Conservation (phyloP, 106 monocot genomes). For the Dendrobium nobile region DNA sequence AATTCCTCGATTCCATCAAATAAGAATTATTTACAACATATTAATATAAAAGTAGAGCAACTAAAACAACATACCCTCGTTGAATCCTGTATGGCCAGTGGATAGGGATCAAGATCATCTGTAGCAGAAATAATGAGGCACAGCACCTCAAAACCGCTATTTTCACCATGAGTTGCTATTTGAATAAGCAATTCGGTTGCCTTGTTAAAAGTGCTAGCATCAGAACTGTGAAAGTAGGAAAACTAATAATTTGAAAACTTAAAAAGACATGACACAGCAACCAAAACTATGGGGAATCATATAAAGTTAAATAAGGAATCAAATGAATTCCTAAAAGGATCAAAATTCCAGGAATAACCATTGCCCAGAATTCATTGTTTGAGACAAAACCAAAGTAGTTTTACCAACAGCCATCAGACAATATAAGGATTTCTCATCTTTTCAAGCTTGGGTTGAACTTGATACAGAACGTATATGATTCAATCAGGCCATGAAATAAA, state of each 20-base stretch:
- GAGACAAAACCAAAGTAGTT: too few relatives aligned
- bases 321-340: too few relatives aligned
- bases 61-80: conserved; percentile 54
- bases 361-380: too few relatives aligned
- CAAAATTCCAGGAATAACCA: too few relatives aligned
- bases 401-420: too few relatives aligned
- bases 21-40: neutral
- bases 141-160: conserved; percentile 86
- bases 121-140: conserved; percentile 92
- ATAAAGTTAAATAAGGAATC: too few relatives aligned
- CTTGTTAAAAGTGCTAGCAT: conserved; percentile 79
- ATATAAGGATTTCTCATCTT: too few relatives aligned
- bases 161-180: conserved; percentile 85
- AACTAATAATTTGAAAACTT: neutral
- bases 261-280: too few relatives aligned
- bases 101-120: conserved; percentile 87
- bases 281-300: too few relatives aligned
- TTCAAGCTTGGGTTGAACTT: too few relatives aligned
- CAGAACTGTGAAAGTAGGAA: conserved; percentile 48
- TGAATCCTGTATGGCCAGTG: conserved; percentile 75
- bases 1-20: too few relatives aligned
- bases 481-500: neutral
- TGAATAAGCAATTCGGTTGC: conserved; percentile 66
- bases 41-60: neutral
- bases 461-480: neutral